Percentiles rank a stretch among this genome's conserved stretches.
These are phyloP conservation scores for Podaxis sp. DNA, from an alignment of 768 basidiomycete species.

Conservation along the genomic window DNA sequence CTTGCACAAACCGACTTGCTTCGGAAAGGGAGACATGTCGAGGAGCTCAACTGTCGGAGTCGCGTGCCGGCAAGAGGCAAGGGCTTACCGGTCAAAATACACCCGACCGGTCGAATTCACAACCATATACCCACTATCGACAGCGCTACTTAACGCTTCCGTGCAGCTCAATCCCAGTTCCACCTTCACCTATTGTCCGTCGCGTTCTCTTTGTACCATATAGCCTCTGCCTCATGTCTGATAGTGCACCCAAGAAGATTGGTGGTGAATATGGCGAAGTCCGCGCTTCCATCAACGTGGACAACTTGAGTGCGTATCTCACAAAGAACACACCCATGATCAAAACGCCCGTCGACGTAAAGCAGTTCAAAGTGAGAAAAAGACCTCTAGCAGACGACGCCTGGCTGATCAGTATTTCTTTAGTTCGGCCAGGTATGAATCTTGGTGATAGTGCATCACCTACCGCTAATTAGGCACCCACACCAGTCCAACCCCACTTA, in stretches of 20 bases:
- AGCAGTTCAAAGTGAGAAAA: conserved; percentile 85
- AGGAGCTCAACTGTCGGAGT: background rate
- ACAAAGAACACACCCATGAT: conserved; percentile 52
- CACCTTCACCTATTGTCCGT: background rate
- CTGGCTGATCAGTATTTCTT: conserved; percentile 4
- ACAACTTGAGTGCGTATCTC: conserved; percentile 67
- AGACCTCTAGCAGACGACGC: background rate
- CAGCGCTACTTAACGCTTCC: background rate
- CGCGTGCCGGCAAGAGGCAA: background rate
- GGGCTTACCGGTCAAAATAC: background rate
- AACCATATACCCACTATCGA: background rate
- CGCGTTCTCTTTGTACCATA: conserved; percentile 10
- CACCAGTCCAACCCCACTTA: conserved; percentile 93
- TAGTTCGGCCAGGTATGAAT: conserved; percentile 82
- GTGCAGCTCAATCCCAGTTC: background rate
- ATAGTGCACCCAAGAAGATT: conserved; percentile 40
- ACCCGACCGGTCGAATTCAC: background rate
- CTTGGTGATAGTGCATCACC: background rate
- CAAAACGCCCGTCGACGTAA: conserved; percentile 66
- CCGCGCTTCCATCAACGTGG: conserved; percentile 67
- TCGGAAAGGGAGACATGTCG: background rate
- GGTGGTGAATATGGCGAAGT: conserved; percentile 79
- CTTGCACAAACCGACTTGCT: background rate
- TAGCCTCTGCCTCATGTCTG: conserved; percentile 21
- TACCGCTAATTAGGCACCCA: conserved; percentile 4